Percentiles rank a stretch among this genome's conserved stretches.
Evolutionary conservation across 208 protist species (phyloP).

Genomic region (Angomonas deanei): DNA sequence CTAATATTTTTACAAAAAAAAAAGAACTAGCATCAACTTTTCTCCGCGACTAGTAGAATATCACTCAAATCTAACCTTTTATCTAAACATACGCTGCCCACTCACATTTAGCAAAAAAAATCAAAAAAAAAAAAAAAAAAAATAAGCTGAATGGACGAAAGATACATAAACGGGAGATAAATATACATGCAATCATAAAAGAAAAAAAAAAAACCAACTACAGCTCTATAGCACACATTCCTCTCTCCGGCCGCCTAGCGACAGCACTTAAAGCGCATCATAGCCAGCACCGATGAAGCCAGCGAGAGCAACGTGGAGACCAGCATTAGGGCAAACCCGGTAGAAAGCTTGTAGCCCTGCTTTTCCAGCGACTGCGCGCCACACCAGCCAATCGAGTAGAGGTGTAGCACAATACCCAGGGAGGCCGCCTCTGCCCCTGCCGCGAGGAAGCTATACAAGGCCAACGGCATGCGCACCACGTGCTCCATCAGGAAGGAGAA

Average conservation of each 20-base stretch:
- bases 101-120: background rate
- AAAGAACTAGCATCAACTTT: too few relatives aligned
- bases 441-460: conserved; percentile 8
- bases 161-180: background rate
- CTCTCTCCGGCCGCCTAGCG: too few relatives aligned
- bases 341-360: background rate
- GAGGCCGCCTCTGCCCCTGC: conserved; percentile 3
- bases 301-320: conserved; percentile 2
- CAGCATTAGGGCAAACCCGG: conserved; percentile 12
- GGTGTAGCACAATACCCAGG: conserved; percentile 12
- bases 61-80: too few relatives aligned
- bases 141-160: background rate
- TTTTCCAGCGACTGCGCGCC: background rate
- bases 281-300: background rate
- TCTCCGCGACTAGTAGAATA: too few relatives aligned
- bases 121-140: background rate
- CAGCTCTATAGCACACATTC: too few relatives aligned
- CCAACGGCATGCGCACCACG: conserved; percentile 17
- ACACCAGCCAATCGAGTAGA: conserved; percentile 29
- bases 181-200: background rate
- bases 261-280: background rate
- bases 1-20: background rate
- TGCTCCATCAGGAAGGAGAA: conserved; percentile 14
- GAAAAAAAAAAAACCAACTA: background rate
- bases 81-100: too few relatives aligned